Evolutionary conservation across 2,329 filamentous ascomycete species (phyloP), one percentile per base, ranked within the genome.

Genomic region (Eutypella sp.): DNA sequence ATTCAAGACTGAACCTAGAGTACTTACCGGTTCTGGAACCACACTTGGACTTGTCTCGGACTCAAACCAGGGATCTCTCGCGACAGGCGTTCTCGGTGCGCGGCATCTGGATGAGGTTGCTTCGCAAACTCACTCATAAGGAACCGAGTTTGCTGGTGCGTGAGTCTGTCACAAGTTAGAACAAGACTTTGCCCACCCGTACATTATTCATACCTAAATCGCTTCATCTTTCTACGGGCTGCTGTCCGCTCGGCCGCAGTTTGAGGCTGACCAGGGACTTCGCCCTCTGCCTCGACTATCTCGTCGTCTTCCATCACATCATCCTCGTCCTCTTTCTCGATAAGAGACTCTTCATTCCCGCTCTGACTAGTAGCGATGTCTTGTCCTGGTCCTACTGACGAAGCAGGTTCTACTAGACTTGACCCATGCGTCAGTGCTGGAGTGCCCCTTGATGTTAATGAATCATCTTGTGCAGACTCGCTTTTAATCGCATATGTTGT

Each of bases 51-150:
- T 64, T 97, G 91, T 50, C 91, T 82, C 31, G 91, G 89, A 58
- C 88, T 96, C 41, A 97, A 70, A 1, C 91, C 92, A 25, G 92
- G 91, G 39, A 97, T 96, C 64, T 96, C 89, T 52, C 86, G 76
- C 4, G 91, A 92, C 31, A 97, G 74, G 40, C 89, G 79, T 64
- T 96, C 91, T 51, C 91, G 79, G 65, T 96, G 90, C 40, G 88
- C 87, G 34, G 91, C 91, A 68, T 97, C 91, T 7, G 91, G 91
- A 63, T 96, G 91, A 20, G 91, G 89, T 63, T 97, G 90, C 58
- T 93, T 90, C 47, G 90, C 87, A 61, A 96, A 97, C 65, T 97
- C 91, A 67, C 89, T 96, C 89, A 96, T 95, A 46, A 97, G 73
- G 59, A 95, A 97, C 13, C 92, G 84, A n/a, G 92, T 96, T 74